Evolutionary conservation across 2,329 filamentous ascomycete species (phyloP), one percentile per base, ranked within the genome.

Genomic region (Nemania bipapillata): DNA sequence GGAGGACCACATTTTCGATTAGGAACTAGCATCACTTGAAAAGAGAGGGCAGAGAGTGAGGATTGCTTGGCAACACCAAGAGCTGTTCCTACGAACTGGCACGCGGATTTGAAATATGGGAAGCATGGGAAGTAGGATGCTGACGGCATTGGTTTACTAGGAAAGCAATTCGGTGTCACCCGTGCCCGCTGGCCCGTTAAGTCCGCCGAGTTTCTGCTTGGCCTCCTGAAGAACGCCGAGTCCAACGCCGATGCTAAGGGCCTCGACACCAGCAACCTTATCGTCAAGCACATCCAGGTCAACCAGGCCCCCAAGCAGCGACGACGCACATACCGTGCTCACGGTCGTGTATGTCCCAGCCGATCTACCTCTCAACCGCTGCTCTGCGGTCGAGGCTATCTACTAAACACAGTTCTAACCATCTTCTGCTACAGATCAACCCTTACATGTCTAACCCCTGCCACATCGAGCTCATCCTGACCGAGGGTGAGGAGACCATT

Each of bases 201-300:
- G 93, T 97, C 94, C 72, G 96, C 96, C 85, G 91, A 97, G 88
- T 97, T 97, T 89, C 90, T 99, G 74, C 91, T 97, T 85, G 92
- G 92, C 82, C 93, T 99, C 80, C 92, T 99, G 80, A 96, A 94
- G 90, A 97, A 97, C 86, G 94, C 94, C 77, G 94, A 97, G 89
- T 91, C 94, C 87, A 97, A 97, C 86, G 94, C 94, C 83, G 94
- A 97, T 80, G 92, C 92, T 84, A 97, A 97, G 90, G 94, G 94
- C 80, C 93, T 97, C 81, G 94, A 99, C 86, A 98, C 94, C 82
- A 91, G 91, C 86, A 96, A 96, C 89, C 89, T 99, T 82, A 86
- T 98, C 83, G 92, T 99, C 87, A 97, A 97, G 93, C 96, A 97
- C 92, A 99, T 99, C 87, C 96, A 99, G 89, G 96, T 99, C 90